Evolutionary conservation across 148 eudicot species (phyloP).

Genomic region (Chenopodium album): DNA sequence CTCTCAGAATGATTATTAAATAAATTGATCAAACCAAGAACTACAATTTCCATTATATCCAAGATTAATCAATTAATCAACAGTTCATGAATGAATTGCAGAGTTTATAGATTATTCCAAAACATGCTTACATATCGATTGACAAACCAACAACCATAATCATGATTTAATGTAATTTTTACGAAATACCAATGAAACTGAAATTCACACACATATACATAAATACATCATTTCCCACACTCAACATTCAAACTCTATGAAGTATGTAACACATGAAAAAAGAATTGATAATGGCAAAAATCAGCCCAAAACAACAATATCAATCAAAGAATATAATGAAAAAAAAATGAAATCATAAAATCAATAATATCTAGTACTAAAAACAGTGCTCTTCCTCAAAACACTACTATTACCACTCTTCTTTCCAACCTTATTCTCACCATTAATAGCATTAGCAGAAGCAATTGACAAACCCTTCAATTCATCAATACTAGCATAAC

Average conservation of each 20-base stretch:
- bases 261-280: conserved; percentile 8
- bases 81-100: neutral
- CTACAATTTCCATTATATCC: too few species aligned
- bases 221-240: neutral
- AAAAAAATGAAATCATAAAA: neutral
- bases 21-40: neutral
- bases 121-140: neutral
- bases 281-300: conserved; percentile 14
- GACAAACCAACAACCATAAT: neutral
- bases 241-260: conserved; percentile 7
- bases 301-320: conserved; percentile 9
- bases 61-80: neutral
- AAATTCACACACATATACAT: conserved; percentile 17
- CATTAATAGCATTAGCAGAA: conserved; percentile 59
- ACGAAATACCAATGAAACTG: neutral
- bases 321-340: conserved; percentile 10
- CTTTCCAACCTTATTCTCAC: conserved; percentile 43
- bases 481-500: conserved; percentile 74
- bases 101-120: neutral
- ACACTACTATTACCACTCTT: conserved; percentile 37
- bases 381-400: conserved; percentile 46
- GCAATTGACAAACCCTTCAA: conserved; percentile 61
- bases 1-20: too few species aligned
- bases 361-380: conserved; percentile 31
- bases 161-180: neutral